Evolutionary conservation across 2,329 filamentous ascomycete genomes (phyloP), one percentile per base, ranked within the genome.

Genomic region (Ophiosphaerella korrae): DNA sequence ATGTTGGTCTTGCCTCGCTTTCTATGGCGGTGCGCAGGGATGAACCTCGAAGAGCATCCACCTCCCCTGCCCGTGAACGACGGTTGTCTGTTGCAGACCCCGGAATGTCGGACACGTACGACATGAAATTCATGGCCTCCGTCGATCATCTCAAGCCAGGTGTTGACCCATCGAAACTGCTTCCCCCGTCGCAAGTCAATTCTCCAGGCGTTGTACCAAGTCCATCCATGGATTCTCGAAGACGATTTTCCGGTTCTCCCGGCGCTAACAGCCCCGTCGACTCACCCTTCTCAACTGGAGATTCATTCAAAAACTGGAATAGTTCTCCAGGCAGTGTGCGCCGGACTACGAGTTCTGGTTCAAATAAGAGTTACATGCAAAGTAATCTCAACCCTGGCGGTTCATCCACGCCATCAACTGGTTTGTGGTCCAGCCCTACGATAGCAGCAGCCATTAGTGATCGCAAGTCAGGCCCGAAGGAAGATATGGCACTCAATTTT

Each of bases 1-100:
- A 97, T 68, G 88, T 97, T 13, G 88, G 88, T 24, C 89, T 96
- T 75, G 90, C 93, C 0, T 96, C 92, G 3, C 80, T 99, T 42
- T 97, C 93, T 1, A 89, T 97, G 86, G 93, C 93, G 9, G 66
- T 71, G 2, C 62, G 60, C 14, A 60, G 68, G 50, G 62, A 67
- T 4, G 55, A 52, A 9, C 66, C 66, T 4, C 67, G 66, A n/a
- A 62, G 55, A 39, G 53, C 62, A n/a, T 64, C 67, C 5, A 50
- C 48, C n/a, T 52, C 63, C 2, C 42, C 56, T 24, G 51, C 57
- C 50, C 65, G 53, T 53, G 74, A 66, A 9, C 66, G 74, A 5
- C 66, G 74, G 14, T 53, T 71, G 2, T 75, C 74, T n/a, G 75
- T 76, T 32, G 62, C 77, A 14, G 75, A 79, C 41, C 58, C 67